These are phyloP conservation scores for Ananas comosus DNA, from an alignment of 176 grass and related monocot species.

Conservation along the genomic window DNA sequence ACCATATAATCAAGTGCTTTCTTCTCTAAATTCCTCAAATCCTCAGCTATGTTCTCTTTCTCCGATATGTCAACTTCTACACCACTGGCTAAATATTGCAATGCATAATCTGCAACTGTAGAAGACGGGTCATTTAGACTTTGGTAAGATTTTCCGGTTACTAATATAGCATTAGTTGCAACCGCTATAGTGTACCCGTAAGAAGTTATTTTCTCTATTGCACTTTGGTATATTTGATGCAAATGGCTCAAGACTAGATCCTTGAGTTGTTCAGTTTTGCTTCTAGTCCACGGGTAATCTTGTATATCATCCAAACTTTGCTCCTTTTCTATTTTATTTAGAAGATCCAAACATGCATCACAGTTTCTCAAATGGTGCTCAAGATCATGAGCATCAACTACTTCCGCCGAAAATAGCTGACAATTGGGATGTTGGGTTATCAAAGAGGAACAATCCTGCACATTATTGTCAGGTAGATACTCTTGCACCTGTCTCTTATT, in stretches of 20 bases:
- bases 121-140: constrained; percentile 9
- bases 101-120: constrained; percentile 7
- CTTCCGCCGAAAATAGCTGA: neutral
- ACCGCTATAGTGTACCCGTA: constrained; percentile 7
- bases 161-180: constrained; percentile 13
- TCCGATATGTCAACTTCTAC: constrained; percentile 1
- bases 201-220: constrained; percentile 13
- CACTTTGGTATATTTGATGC: constrained; percentile 1
- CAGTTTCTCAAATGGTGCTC: constrained; percentile 6
- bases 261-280: constrained; percentile 10
- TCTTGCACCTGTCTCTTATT: constrained; percentile 18
- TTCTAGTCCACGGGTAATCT: constrained; percentile 5
- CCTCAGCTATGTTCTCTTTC: neutral
- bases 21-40: constrained; percentile 12
- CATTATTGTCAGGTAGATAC: neutral
- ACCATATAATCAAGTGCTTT: constrained; percentile 13
- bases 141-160: neutral
- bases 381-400: neutral
- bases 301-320: constrained; percentile 7
- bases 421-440: neutral
- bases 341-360: neutral
- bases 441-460: neutral
- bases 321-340: constrained; percentile 1
- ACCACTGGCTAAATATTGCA: constrained; percentile 15
- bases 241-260: constrained; percentile 14